Evolutionary conservation across 2,329 filamentous ascomycete species (phyloP).

Genomic region (Colletotrichum cordylinicola): DNA sequence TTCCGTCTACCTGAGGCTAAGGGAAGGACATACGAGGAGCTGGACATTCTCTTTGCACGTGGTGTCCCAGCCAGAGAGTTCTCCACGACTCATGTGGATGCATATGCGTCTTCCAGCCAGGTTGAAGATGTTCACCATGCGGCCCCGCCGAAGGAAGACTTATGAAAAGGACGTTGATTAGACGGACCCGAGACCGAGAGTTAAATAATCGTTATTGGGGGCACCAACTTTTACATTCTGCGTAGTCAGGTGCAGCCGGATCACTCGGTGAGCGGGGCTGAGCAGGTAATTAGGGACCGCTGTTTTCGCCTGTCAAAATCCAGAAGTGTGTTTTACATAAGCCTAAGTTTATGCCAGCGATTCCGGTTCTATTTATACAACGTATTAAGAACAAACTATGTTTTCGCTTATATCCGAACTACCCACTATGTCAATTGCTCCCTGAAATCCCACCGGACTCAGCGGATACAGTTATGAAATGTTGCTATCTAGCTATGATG

Average conservation of each 20-base stretch:
- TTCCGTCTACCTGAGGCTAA: conserved; percentile 59
- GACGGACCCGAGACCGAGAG: neutral
- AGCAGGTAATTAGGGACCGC: too few species aligned
- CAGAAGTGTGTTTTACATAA: neutral
- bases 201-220: neutral
- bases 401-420: neutral
- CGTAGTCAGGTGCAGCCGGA: too few species aligned
- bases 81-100: conserved; percentile 35
- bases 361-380: neutral
- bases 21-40: conserved; percentile 56
- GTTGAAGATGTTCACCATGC: neutral
- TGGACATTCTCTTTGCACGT: conserved; percentile 58
- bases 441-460: neutral
- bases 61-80: conserved; percentile 44
- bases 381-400: neutral
- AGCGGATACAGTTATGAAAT: neutral
- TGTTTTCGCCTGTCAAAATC: neutral
- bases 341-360: neutral
- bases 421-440: neutral
- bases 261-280: too few species aligned
- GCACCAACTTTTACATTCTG: neutral
- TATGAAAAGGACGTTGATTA: neutral
- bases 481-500: neutral
- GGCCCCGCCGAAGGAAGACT: neutral
- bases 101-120: neutral